Base-by-base conservation (phyloP, 345 rosid genomes). In the Eucalyptus grandis region DNA sequence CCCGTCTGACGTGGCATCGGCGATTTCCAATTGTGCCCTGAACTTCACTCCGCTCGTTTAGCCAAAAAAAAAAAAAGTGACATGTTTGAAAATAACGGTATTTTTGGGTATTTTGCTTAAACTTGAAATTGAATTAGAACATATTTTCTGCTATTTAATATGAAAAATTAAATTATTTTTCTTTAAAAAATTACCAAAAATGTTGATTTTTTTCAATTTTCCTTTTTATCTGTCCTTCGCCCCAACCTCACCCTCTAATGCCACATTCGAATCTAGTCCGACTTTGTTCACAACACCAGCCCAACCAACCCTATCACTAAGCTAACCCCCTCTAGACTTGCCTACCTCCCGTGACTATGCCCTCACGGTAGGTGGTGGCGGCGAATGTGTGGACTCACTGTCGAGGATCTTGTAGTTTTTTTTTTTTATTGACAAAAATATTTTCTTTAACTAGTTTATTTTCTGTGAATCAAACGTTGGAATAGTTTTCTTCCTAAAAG, bases 231-330 rank as follows among this genome's bases (percentile, higher is more conserved):
- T 12, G 6, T 60, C n/a, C 8, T 60, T 13, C 8, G 16, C 14
- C 69, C 15, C 16, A 27, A 60, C 15, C 16, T 27, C 31, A 12
- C 69, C 27, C 12, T 56, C 62, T 10, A 22, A 56, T 22, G 60
- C 3, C 12, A 1, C 27, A 56, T 56, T 22, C 0, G 12, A 56
- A 56, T 56, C 12, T 22, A 0, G 11, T 12, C 14, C 0, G 1
- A 60, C 67, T 60, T 26, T 9, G 31, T 6, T 27, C 14, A 11
- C 4, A 60, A 0, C 31, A 60, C n/a, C 14, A 11, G 4, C 31
- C 31, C 2, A 11, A 14, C 15, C 2, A 13, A 60, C 31, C 4
- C 7, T 1, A 3, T 12, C 4, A 1, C 8, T 0, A 0, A 60
- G 31, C 9, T 13, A 5, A 11, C 69, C 31, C 31, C 69, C 31